phyloP scores from a whole-genome alignment of 345 rosid species.

The Hypericum androsaemum region DNA sequence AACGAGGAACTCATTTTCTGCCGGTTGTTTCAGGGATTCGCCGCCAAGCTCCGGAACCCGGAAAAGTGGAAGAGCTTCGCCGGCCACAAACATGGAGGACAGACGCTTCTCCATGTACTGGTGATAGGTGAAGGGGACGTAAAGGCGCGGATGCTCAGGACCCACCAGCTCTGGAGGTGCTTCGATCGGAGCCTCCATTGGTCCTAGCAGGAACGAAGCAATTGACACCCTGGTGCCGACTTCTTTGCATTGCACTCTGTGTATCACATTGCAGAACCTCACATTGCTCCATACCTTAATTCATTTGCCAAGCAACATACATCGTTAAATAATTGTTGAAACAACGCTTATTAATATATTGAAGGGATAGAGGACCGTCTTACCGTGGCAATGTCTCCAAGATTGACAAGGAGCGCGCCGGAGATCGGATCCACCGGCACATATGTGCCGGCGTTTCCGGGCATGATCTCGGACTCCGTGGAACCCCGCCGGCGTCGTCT shows the following conservation, averaged over 20 bases:
- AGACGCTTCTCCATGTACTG: conserved; percentile 36
- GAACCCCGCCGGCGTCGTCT: conserved; percentile 35
- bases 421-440: conserved; percentile 46
- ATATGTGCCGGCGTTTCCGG: conserved; percentile 41
- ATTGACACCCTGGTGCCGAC: conserved; percentile 46
- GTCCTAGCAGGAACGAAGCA: conserved; percentile 63
- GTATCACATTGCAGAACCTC: conserved; percentile 51
- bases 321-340: not conserved
- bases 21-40: no score
- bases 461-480: conserved; percentile 60
- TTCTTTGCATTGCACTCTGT: conserved; percentile 66
- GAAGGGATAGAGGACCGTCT: not conserved
- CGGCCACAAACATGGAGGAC: conserved; percentile 29
- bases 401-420: conserved; percentile 66
- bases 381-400: conserved; percentile 64
- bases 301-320: not conserved
- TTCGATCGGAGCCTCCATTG: conserved; percentile 30
- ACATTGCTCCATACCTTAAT: conserved; percentile 85
- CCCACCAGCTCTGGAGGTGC: conserved; percentile 32
- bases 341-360: no score
- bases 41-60: conserved; percentile 3
- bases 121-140: conserved; percentile 30
- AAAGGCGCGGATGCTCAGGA: conserved; percentile 34
- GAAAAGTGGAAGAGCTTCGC: conserved; percentile 34
- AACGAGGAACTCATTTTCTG: no score